Evolutionary conservation across 2,329 filamentous ascomycete species (phyloP).

Genomic region (Microdochium trichocladiopsis): DNA sequence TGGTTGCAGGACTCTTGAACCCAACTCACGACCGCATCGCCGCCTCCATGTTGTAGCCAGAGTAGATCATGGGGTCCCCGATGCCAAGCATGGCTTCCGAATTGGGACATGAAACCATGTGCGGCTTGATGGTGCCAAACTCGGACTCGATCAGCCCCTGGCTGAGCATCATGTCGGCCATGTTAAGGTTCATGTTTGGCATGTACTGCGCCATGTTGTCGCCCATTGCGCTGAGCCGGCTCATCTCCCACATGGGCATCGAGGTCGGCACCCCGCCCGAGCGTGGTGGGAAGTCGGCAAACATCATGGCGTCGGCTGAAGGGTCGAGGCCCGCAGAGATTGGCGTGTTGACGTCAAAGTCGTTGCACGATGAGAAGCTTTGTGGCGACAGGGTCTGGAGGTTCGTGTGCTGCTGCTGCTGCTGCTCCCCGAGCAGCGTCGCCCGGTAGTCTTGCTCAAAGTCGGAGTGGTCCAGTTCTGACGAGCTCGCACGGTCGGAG

Average conservation of each 20-base stretch:
- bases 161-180: constrained; percentile 38
- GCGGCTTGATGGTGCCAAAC: constrained; percentile 48
- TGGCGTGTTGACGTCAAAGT: constrained; percentile 27
- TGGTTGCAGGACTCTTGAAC: neutral
- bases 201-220: constrained; percentile 33
- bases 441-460: constrained; percentile 48
- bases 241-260: constrained; percentile 25
- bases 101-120: constrained; percentile 43
- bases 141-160: constrained; percentile 44
- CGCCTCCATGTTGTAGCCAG: constrained; percentile 35
- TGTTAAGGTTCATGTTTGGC: constrained; percentile 29
- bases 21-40: neutral
- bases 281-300: constrained; percentile 1
- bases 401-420: constrained; percentile 13
- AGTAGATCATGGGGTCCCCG: constrained; percentile 52
- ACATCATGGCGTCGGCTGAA: constrained; percentile 17
- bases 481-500: constrained; percentile 44
- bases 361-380: constrained; percentile 38
- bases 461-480: constrained; percentile 48
- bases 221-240: constrained; percentile 21
- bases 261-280: constrained; percentile 18
- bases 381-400: constrained; percentile 45
- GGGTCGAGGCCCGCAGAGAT: constrained; percentile 16
- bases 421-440: constrained; percentile 32
- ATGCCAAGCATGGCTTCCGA: constrained; percentile 50